These are phyloP conservation scores for Extremus antarcticus DNA, from an alignment of 495 filamentous ascomycete species.

Conservation along the genomic window DNA sequence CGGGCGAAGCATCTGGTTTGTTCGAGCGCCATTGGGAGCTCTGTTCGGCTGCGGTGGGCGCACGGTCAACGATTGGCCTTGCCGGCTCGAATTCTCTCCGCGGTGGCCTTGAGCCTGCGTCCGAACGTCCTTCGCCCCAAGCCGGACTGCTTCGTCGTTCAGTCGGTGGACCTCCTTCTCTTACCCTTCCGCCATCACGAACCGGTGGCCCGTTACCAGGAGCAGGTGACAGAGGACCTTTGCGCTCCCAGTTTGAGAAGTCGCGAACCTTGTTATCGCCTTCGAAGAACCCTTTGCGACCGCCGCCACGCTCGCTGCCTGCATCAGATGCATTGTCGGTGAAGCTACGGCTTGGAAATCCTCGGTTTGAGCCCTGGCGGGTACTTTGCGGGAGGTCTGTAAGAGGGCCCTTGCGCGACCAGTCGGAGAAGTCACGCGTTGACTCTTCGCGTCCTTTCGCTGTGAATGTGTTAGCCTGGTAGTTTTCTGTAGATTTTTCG, in stretches of 20 bases:
- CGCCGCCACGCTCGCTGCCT: conserved; percentile 39
- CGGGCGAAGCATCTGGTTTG: conserved; percentile 52
- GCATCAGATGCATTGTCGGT: conserved; percentile 35
- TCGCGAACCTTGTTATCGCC: conserved; percentile 78
- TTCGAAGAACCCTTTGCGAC: conserved; percentile 33
- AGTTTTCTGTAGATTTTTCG: too few species aligned
- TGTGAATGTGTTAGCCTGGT: conserved; percentile 34
- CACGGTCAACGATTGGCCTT: conserved; percentile 45
- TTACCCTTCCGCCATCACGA: conserved; percentile 31
- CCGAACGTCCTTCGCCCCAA: conserved; percentile 75
- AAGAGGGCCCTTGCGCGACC: conserved; percentile 85
- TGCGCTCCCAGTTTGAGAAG: conserved; percentile 89
- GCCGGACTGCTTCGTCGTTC: conserved; percentile 65
- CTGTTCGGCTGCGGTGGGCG: conserved; percentile 72
- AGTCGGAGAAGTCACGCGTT: conserved; percentile 59
- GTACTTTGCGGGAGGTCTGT: conserved; percentile 49
- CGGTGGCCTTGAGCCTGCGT: conserved; percentile 73
- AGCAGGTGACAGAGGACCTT: conserved; percentile 74
- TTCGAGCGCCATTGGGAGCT: conserved; percentile 76
- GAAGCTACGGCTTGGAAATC: conserved; percentile 22
- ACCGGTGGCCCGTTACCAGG: conserved; percentile 30
- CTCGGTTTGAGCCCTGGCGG: conserved; percentile 38
- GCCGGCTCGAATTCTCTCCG: conserved; percentile 59
- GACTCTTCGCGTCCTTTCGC: conserved; percentile 56
- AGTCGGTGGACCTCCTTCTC: conserved; percentile 50